Evolutionary conservation across 306 rosid genomes (phyloP), one percentile per base, ranked within the genome.

Genomic region (Cicer pinnatifidum): DNA sequence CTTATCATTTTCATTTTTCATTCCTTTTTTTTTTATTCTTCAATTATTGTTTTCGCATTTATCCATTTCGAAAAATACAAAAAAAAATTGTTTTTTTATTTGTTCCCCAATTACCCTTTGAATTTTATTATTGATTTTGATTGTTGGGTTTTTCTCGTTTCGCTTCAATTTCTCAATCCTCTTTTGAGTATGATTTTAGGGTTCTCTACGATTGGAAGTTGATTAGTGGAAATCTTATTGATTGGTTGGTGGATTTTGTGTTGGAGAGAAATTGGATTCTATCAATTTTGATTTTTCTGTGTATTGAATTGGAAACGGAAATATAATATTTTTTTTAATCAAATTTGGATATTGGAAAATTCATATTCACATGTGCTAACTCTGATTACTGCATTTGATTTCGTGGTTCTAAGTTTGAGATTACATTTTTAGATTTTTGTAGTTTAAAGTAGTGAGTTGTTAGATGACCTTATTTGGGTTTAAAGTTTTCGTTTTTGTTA

Each of bases 1-100:
- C 69, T 63, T 69, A 81, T 71, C 83, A 51, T 40, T 46, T 68
- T 75, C 19, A 54, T 33, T 68, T 62, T 10, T 38, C 19, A 52
- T 60, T 47, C 10, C 2, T 4, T 4, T 57, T 53, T 53, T 8
- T 10, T 11, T 1, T 15, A 43, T 40, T 6, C 51, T 11, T 11
- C 5, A 59, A 52, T 62, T 28, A 28, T 63, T 4, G 2, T 3
- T 20, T 9, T 50, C 23, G 19, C 43, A 61, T 15, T 59, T 50
- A 51, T 68, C 41, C 66, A 47, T 71, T 56, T 11, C 13, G 37
- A 28, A 15, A 8, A 9, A 38, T 17, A 33, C 38, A 33, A 40
- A 61, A 39, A 54, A 33, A 50, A 11, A 13, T 1, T 11, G 6
- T 16, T 15, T 72, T 38, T 20, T 58, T 20, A 2, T 13, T 3